Conservation (phyloP, 23 red algal species). For the Chondrus crispus region DNA sequence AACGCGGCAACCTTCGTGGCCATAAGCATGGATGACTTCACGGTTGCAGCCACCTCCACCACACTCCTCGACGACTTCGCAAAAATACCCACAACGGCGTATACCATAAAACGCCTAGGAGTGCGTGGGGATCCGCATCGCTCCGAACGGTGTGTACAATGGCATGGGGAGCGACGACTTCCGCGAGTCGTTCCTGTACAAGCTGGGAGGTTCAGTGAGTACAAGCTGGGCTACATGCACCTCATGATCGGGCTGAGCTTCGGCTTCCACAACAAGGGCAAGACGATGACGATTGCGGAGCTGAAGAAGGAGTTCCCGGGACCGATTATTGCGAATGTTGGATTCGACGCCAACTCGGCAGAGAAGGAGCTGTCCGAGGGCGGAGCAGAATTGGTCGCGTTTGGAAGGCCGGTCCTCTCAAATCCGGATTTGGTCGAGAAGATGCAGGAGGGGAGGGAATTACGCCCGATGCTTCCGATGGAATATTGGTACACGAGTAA, state of each 20-base stretch:
- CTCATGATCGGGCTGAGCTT: slow-evolving; percentile 71
- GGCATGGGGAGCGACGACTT: slow-evolving; percentile 62
- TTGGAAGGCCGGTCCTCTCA: slow-evolving; percentile 61
- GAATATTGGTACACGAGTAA: slow-evolving; percentile 45
- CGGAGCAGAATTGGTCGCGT: slow-evolving; percentile 54
- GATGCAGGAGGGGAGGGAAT: slow-evolving; percentile 15
- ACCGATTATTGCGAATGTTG: slow-evolving; percentile 64
- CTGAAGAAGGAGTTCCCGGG: slow-evolving; percentile 65
- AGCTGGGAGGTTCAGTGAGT: slow-evolving; percentile 38
- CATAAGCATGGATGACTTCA: background rate
- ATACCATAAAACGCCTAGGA: no score
- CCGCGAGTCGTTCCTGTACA: slow-evolving; percentile 66
- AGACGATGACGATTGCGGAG: slow-evolving; percentile 39
- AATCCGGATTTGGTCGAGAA: slow-evolving; percentile 73
- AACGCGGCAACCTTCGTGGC: background rate
- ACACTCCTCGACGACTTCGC: background rate
- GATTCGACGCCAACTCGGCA: slow-evolving; percentile 52
- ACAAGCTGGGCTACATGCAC: slow-evolving; percentile 72
- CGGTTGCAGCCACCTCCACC: background rate
- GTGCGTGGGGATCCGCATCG: slow-evolving; percentile 66
- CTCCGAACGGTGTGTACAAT: slow-evolving; percentile 74
- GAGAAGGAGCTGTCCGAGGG: slow-evolving; percentile 52
- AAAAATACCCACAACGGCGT: no score
- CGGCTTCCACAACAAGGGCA: slow-evolving; percentile 51
- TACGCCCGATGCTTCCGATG: slow-evolving; percentile 10